Percentiles rank a stretch among this genome's conserved stretches.
phyloP scores from a whole-genome alignment of 805 yeast genomes.

The Saccharomycopsis fodiens region DNA sequence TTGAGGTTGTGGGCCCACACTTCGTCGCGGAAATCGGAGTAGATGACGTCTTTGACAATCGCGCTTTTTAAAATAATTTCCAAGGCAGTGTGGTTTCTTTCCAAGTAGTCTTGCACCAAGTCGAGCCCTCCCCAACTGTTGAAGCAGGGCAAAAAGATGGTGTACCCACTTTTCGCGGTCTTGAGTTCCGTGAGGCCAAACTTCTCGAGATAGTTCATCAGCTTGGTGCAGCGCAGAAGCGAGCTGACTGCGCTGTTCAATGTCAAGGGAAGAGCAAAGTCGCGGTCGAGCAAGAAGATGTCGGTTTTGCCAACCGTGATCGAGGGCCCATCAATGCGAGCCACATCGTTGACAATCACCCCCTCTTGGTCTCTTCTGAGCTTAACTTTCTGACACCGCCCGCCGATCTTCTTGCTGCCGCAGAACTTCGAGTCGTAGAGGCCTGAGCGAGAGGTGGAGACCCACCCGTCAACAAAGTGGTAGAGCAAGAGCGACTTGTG shows the following conservation, averaged over 20 bases:
- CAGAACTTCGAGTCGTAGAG: constrained; percentile 50
- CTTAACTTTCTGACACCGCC: constrained; percentile 56
- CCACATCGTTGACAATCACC: constrained; percentile 42
- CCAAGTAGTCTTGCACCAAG: constrained; percentile 51
- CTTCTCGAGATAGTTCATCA: constrained; percentile 49
- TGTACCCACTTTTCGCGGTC: constrained; percentile 55
- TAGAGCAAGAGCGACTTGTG: constrained; percentile 40
- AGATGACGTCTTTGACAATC: constrained; percentile 56
- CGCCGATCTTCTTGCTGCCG: constrained; percentile 46
- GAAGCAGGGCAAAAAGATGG: constrained; percentile 72
- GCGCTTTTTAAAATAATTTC: constrained; percentile 46
- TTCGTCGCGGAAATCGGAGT: constrained; percentile 46
- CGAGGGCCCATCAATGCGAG: constrained; percentile 35
- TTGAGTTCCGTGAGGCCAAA: constrained; percentile 45
- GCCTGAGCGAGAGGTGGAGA: constrained; percentile 30
- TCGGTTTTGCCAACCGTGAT: constrained; percentile 51
- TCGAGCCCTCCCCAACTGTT: constrained; percentile 62
- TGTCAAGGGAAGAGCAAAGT: constrained; percentile 54
- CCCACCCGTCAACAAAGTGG: constrained; percentile 48
- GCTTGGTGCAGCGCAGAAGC: constrained; percentile 52
- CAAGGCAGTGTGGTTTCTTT: constrained; percentile 43
- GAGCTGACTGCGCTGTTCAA: constrained; percentile 62
- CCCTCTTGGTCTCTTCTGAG: constrained; percentile 26
- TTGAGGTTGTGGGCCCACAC: constrained; percentile 27
- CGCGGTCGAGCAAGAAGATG: constrained; percentile 59